These are phyloP conservation scores for Hypoxylon sp. DNA, from an alignment of 2,329 filamentous ascomycete species.

Conservation along the genomic window DNA sequence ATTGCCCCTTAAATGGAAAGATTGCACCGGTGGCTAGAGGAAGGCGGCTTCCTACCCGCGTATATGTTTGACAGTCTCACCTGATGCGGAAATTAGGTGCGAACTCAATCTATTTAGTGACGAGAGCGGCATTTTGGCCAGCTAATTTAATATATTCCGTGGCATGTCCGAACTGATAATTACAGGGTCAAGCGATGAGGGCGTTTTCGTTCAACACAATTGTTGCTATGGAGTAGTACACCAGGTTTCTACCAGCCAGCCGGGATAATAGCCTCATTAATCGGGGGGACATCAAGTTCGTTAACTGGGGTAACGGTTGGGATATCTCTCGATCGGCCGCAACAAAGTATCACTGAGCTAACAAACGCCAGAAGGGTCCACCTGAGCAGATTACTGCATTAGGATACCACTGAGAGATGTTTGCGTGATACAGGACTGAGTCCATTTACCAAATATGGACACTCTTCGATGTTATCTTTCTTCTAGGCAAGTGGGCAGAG, in stretches of 20 bases:
- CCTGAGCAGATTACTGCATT: constrained; percentile 1
- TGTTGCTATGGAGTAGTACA: not conserved
- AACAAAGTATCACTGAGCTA: not conserved
- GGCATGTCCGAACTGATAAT: not conserved
- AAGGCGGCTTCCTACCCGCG: not conserved
- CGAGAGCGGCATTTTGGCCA: not conserved
- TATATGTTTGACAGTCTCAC: not conserved
- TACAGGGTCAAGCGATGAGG: not conserved
- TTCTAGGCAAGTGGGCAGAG: no score
- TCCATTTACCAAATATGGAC: not conserved
- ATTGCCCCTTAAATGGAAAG: not conserved
- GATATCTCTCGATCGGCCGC: not conserved
- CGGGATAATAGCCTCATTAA: not conserved
- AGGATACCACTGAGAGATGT: not conserved
- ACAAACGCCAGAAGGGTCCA: not conserved
- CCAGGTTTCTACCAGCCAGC: not conserved
- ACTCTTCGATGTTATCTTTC: not conserved
- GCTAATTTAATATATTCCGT: not conserved
- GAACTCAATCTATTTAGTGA: not conserved
- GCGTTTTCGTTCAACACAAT: not conserved
- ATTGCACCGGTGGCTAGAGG: not conserved
- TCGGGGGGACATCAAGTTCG: not conserved
- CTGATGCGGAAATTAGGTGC: not conserved
- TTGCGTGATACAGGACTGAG: not conserved
- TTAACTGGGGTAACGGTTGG: not conserved